Conservation (phyloP, 305 asterid genomes). For the Solanum aculeatissimum region DNA sequence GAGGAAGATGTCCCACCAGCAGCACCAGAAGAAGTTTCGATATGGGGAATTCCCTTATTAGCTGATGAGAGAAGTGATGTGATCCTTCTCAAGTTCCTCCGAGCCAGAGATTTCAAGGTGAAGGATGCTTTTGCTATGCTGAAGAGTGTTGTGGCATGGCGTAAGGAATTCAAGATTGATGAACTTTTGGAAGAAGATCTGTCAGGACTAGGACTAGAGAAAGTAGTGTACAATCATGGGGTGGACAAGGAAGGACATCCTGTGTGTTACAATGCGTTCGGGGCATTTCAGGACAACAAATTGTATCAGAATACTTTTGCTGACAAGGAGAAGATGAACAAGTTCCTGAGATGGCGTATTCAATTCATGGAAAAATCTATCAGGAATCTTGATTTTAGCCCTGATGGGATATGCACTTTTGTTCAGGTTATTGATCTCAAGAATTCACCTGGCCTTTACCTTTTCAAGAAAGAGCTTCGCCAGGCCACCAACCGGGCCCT, state of each 20-base stretch:
- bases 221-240: constrained; percentile 69
- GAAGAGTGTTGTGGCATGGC: constrained; percentile 79
- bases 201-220: constrained; percentile 48
- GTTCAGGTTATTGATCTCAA: constrained; percentile 80
- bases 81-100: constrained; percentile 73
- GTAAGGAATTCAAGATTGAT: constrained; percentile 69
- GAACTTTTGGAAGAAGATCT: constrained; percentile 46
- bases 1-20: constrained; percentile 36
- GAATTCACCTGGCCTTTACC: constrained; percentile 66
- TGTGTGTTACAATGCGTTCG: constrained; percentile 73
- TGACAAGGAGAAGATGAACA: constrained; percentile 66
- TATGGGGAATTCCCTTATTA: constrained; percentile 76
- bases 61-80: constrained; percentile 76
- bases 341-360: constrained; percentile 65
- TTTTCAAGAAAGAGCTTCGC: constrained; percentile 69
- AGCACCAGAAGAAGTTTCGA: constrained; percentile 67
- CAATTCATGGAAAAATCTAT: constrained; percentile 72
- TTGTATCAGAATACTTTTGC: constrained; percentile 64
- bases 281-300: constrained; percentile 80
- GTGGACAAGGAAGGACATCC: constrained; percentile 87
- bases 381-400: constrained; percentile 72
- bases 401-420: constrained; percentile 65
- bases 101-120: constrained; percentile 86
- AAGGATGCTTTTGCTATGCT: constrained; percentile 84
- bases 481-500: constrained; percentile 82